A percentile compares a stretch with the other conserved stretches of the same genome.
phyloP scores from a whole-genome alignment of 805 yeast genomes.

The Ogataea corticis region DNA sequence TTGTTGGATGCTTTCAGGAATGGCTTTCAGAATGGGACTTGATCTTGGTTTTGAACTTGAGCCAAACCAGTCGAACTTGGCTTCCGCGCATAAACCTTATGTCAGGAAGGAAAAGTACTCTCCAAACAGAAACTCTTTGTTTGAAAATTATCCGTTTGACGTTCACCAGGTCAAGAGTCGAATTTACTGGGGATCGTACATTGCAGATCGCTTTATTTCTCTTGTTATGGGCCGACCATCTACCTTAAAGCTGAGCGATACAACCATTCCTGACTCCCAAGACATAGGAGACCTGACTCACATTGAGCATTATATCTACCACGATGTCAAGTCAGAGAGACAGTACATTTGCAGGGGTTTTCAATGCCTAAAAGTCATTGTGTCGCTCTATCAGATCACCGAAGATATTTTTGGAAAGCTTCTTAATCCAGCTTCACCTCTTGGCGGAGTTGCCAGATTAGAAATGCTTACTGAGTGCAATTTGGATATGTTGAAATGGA shows the following conservation, averaged over 20 bases:
- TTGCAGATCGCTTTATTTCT: constrained; percentile 64
- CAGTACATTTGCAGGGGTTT: constrained; percentile 37
- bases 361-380: constrained; percentile 42
- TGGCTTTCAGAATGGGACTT: constrained; percentile 64
- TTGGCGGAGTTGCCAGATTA: constrained; percentile 8
- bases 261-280: constrained; percentile 57
- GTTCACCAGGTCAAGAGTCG: constrained; percentile 45
- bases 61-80: constrained; percentile 53
- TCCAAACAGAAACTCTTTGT: background rate
- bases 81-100: constrained; percentile 1
- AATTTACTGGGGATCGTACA: constrained; percentile 64
- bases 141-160: constrained; percentile 33
- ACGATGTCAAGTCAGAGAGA: constrained; percentile 19
- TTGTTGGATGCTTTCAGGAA: constrained; percentile 65
- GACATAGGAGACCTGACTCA: constrained; percentile 59
- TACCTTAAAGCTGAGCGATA: constrained; percentile 52
- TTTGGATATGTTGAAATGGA: constrained; percentile 52
- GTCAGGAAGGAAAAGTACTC: background rate
- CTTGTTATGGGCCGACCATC: constrained; percentile 59
- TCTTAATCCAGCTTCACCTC: constrained; percentile 21
- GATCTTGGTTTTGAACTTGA: constrained; percentile 64
- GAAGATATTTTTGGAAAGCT: constrained; percentile 46
- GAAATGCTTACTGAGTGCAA: constrained; percentile 41
- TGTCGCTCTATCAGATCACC: constrained; percentile 43
- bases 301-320: constrained; percentile 54